Evolutionary conservation across 1,284 basidiomycete genomes (phyloP), one percentile per base, ranked within the genome.

Genomic region (Neonothopanus nambi): DNA sequence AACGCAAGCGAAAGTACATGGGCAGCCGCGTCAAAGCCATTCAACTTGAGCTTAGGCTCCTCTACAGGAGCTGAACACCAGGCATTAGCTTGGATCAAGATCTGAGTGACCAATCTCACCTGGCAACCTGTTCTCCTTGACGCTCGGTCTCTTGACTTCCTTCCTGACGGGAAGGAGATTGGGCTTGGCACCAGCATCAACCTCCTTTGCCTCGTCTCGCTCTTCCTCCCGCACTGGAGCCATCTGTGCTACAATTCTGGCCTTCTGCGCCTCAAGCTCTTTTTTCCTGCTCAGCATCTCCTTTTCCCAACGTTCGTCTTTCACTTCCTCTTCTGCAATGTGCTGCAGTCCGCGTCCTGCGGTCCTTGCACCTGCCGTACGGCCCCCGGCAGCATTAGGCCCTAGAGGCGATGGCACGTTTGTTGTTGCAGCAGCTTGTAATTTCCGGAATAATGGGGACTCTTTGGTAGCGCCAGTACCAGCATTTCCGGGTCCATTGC

Each of bases 181-280:
- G 20, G 26, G 21, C 65, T 78, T 78, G 33, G 67, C 70, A 12
- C 80, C 78, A 6, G 78, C 77, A 5, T 60, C 64, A 39, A 68
- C 70, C 11, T 67, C 67, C 21, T 62, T 61, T 43, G 56, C 59
- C 36, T 70, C 67, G 26, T 54, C 40, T 38, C 82, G 79, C 13
- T 82, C 79, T 18, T 72, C 71, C 50, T 77, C 79, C 51, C 71
- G 67, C 17, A 78, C 72, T 47, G 87, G 85, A 5, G 84, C 89
- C 91, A 94, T 94, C 73, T 94, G 90, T 36, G 89, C 89, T 1
- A 94, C 91, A 56, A 95, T 94, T 50, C 92, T 77, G 35, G 90
- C 90, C 72, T 94, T 94, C 71, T 94, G 92, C 13, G 82, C 82
- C 65, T 91, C 90, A 21, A 94, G 72, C 67, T 89, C 88, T 68